Conservation (phyloP, 495 filamentous ascomycete species). For the Penicillium macrosclerotiorum region DNA sequence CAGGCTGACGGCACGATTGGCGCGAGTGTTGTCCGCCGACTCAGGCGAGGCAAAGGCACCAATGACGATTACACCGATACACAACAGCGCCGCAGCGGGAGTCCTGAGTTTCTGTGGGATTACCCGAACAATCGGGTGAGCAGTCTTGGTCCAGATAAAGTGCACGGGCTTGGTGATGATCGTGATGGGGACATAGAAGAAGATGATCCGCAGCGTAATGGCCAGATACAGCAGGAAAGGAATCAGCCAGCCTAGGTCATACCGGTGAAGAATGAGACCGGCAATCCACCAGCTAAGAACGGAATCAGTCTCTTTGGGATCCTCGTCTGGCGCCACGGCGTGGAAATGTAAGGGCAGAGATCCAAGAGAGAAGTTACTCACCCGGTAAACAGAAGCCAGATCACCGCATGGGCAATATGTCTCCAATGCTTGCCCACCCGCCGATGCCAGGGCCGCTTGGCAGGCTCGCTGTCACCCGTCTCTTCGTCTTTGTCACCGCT, state of each 20-base stretch:
- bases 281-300: constrained; percentile 80
- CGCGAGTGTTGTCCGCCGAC: constrained; percentile 70
- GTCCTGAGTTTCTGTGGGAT: constrained; percentile 64
- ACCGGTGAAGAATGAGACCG: constrained; percentile 66
- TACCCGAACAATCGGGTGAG: constrained; percentile 42
- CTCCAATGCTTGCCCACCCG: constrained; percentile 28
- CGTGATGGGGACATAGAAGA: constrained; percentile 66
- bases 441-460: constrained; percentile 25
- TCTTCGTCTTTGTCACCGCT: constrained; percentile 32
- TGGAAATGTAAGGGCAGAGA: too few relatives aligned
- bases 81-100: constrained; percentile 56
- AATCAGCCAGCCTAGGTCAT: constrained; percentile 78
- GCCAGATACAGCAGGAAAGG: constrained; percentile 80
- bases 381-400: constrained; percentile 61
- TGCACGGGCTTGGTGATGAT: constrained; percentile 64
- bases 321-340: too few relatives aligned
- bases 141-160: constrained; percentile 64
- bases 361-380: too few relatives aligned
- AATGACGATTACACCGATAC: constrained; percentile 68
- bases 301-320: constrained; percentile 10
- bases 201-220: constrained; percentile 70
- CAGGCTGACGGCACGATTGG: constrained; percentile 73
- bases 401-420: constrained; percentile 46
- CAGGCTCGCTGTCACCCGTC: constrained; percentile 19
- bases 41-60: constrained; percentile 72